phyloP scores from a whole-genome alignment of 2,329 filamentous ascomycete genomes.

The Chrysosporium keratinophilum region DNA sequence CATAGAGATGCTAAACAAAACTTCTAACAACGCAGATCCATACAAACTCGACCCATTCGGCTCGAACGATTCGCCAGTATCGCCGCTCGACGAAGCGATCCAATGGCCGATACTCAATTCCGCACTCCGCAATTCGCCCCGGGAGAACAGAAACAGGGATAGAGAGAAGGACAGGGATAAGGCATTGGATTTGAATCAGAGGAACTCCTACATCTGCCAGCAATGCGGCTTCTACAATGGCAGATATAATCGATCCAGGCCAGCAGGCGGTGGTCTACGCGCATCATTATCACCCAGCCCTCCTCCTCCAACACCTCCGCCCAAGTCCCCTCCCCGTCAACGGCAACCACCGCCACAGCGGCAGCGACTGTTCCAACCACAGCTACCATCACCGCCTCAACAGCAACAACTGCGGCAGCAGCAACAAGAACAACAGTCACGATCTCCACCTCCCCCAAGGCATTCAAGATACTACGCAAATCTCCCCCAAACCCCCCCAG shows the following conservation, averaged over 20 bases:
- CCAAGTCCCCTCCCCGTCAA: neutral
- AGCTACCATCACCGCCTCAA: neutral
- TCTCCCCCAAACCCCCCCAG: neutral
- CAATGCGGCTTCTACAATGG: constrained; percentile 1
- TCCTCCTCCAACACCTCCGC: neutral
- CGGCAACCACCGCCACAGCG: neutral
- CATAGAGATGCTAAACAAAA: constrained; percentile 2
- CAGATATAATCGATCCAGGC: neutral
- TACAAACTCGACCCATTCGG: neutral
- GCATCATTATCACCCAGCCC: neutral
- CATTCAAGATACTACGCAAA: constrained; percentile 8
- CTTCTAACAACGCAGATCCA: neutral
- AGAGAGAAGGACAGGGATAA: neutral
- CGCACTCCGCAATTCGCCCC: neutral
- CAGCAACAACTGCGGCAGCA: neutral
- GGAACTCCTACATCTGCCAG: neutral
- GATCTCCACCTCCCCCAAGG: neutral
- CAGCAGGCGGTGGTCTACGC: no score
- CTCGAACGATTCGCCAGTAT: neutral
- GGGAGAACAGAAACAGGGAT: neutral
- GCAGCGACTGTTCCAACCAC: neutral
- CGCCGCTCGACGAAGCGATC: neutral
- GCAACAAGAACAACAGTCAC: neutral
- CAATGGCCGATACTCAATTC: neutral
- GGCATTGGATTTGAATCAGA: neutral